Evolutionary conservation across 2,329 filamentous ascomycete genomes (phyloP).

Genomic region (Chaetomium sp.): DNA sequence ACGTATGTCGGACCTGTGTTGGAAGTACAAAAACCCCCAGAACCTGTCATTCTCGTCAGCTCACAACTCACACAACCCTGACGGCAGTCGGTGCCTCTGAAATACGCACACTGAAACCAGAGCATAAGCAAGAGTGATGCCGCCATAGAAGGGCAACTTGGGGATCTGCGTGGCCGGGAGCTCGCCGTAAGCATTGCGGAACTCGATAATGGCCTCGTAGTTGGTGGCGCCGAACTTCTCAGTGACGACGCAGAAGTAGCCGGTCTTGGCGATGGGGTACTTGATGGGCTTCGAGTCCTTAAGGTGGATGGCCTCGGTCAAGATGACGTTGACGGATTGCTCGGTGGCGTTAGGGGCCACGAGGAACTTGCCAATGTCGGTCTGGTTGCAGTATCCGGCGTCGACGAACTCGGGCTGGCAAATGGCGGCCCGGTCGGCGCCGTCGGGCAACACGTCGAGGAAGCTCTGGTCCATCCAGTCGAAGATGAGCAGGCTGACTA

Average conservation of each 20-base stretch:
- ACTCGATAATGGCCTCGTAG: conserved; percentile 79
- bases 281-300: conserved; percentile 68
- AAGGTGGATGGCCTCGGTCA: conserved; percentile 75
- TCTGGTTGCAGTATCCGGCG: conserved; percentile 63
- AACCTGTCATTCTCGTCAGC: conserved; percentile 43
- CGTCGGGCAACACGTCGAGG: conserved; percentile 60
- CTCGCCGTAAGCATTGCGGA: conserved; percentile 94
- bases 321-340: conserved; percentile 62
- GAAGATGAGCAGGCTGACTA: conserved; percentile 82
- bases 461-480: conserved; percentile 84
- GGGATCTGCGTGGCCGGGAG: conserved; percentile 92
- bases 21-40: conserved; percentile 93
- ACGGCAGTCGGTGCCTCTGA: not conserved
- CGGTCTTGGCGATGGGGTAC: conserved; percentile 81
- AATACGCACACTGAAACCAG: conserved; percentile 62
- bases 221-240: conserved; percentile 60
- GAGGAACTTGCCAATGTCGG: conserved; percentile 80
- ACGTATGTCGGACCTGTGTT: conserved; percentile 88
- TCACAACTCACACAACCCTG: conserved; percentile 16
- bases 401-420: conserved; percentile 69
- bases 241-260: conserved; percentile 91
- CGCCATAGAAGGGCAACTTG: conserved; percentile 95
- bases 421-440: conserved; percentile 49
- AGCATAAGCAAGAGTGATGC: conserved; percentile 87
- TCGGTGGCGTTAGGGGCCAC: conserved; percentile 68